These are phyloP conservation scores for Thyridium curvatum DNA, from an alignment of 2,329 filamentous ascomycete species.

Conservation along the genomic window DNA sequence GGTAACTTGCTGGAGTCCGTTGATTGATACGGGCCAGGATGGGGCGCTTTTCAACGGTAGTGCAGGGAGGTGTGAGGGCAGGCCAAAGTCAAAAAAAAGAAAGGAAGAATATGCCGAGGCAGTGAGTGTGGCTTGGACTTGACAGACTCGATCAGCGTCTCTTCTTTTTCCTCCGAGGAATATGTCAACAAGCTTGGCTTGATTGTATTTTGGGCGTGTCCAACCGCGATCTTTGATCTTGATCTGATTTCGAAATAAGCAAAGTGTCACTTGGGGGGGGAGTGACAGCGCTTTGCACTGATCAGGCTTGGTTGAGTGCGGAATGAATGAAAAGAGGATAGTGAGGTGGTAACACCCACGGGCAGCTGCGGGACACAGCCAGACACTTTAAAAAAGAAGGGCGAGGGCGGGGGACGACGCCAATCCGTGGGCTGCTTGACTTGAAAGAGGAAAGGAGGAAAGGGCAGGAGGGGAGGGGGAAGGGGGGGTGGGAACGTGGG, in stretches of 20 bases:
- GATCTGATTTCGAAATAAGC: conserved; percentile 29
- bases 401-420: too few species aligned
- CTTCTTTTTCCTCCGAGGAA: conserved; percentile 3
- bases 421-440: too few species aligned
- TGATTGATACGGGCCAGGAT: not conserved
- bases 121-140: not conserved
- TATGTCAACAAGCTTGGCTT: conserved; percentile 8
- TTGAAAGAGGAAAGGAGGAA: conserved; percentile 11
- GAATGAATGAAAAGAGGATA: conserved; percentile 45
- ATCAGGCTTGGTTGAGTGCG: conserved; percentile 40
- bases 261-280: conserved; percentile 26
- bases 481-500: conserved; percentile 17
- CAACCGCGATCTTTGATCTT: conserved; percentile 26
- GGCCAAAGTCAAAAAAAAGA: conserved; percentile 4
- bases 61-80: not conserved
- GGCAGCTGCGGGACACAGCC: conserved; percentile 28
- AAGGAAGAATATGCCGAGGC: too few species aligned
- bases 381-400: conserved; percentile 29
- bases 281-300: conserved; percentile 24
- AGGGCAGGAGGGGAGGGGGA: conserved; percentile 18
- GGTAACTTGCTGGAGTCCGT: not conserved
- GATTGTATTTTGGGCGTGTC: conserved; percentile 13
- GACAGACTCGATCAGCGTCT: conserved; percentile 1
- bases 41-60: not conserved
- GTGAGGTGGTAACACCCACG: conserved; percentile 40